A percentile compares a stretch with the other conserved stretches of the same genome.
Conservation (phyloP, 257 asterid species). For the Nyctanthes arbortristis region DNA sequence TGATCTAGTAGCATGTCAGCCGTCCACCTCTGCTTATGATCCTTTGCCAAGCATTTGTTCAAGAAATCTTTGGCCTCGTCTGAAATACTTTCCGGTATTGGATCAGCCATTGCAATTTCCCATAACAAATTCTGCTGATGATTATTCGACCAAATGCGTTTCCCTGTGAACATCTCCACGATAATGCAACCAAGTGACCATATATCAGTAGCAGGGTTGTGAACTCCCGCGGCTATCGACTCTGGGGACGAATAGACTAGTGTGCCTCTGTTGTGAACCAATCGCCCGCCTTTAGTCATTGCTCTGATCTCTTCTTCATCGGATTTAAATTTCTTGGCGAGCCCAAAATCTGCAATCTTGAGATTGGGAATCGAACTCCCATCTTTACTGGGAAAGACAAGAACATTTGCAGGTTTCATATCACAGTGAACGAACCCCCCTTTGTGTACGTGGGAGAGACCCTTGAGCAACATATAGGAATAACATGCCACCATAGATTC, state of each 20-base stretch:
- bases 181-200: constrained; percentile 22
- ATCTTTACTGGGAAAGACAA: too few relatives aligned
- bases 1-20: background rate
- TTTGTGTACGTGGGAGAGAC: background rate
- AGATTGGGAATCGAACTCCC: background rate
- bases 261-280: constrained; percentile 6
- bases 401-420: constrained; percentile 17
- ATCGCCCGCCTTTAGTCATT: too few relatives aligned
- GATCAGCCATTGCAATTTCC: too few relatives aligned
- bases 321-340: background rate
- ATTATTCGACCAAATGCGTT: background rate
- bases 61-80: constrained; percentile 9
- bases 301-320: background rate
- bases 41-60: constrained; percentile 5
- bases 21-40: background rate
- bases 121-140: too few relatives aligned
- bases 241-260: background rate
- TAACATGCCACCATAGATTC: constrained; percentile 5
- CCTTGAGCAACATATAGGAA: constrained; percentile 6
- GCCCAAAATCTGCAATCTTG: constrained; percentile 23
- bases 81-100: background rate
- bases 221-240: background rate
- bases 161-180: constrained; percentile 14
- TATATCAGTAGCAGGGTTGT: background rate
- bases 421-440: constrained; percentile 18